Conservation (phyloP, 441 rosid genomes). For the Adansonia gregorii region DNA sequence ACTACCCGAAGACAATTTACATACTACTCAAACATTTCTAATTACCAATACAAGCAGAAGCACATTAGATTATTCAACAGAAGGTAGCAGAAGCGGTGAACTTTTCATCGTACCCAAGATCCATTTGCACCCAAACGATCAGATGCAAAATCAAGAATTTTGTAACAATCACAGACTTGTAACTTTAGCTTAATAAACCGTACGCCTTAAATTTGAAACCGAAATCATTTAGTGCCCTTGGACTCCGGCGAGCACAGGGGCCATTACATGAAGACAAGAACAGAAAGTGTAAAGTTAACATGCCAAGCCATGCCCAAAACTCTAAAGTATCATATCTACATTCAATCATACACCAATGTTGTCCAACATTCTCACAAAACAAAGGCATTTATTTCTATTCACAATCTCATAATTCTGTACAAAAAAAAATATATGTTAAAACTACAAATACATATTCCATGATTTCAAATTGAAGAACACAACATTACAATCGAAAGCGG, state of each 20-base stretch:
- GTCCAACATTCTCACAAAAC: conserved; percentile 32
- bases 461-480: conserved; percentile 81
- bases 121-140: conserved; percentile 90
- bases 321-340: background rate
- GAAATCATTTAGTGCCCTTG: too few relatives aligned
- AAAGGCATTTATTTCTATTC: background rate
- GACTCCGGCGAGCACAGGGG: too few relatives aligned
- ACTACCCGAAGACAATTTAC: background rate
- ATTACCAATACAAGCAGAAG: conserved; percentile 14
- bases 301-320: background rate
- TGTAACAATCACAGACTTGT: conserved; percentile 26
- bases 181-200: too few relatives aligned
- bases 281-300: conserved; percentile 3
- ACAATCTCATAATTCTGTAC: background rate
- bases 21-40: background rate
- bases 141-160: conserved; percentile 89
- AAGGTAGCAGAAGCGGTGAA: background rate
- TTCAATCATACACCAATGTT: background rate
- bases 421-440: background rate
- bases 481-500: conserved; percentile 84
- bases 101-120: conserved; percentile 55
- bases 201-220: too few relatives aligned
- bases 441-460: conserved; percentile 83
- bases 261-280: background rate
- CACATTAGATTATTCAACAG: background rate